These are phyloP conservation scores for Scedosporium apiospermum DNA, from an alignment of 2,329 filamentous ascomycete genomes.

Conservation along the genomic window DNA sequence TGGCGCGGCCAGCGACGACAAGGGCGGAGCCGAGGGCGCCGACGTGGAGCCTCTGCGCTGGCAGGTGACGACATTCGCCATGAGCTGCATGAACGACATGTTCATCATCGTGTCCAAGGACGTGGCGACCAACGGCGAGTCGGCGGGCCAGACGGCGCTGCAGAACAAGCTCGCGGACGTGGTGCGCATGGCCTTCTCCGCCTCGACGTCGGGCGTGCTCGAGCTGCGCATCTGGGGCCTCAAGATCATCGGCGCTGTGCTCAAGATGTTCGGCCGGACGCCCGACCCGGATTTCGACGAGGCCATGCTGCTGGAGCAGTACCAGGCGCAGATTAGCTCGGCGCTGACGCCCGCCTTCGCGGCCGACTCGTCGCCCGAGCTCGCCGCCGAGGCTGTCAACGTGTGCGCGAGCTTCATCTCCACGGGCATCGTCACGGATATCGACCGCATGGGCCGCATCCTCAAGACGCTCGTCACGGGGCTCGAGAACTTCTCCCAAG, in stretches of 20 bases:
- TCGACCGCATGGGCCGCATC: slow-evolving; percentile 98
- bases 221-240: slow-evolving; percentile 84
- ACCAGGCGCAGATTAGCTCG: slow-evolving; percentile 96
- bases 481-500: slow-evolving; percentile 81
- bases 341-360: slow-evolving; percentile 94
- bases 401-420: slow-evolving; percentile 98
- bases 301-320: slow-evolving; percentile 91
- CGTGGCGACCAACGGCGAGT: slow-evolving; percentile 67
- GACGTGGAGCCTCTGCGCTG: slow-evolving; percentile 78
- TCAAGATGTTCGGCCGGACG: slow-evolving; percentile 93
- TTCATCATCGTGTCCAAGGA: slow-evolving; percentile 64
- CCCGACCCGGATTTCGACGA: slow-evolving; percentile 97
- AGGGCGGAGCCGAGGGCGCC: slow-evolving; percentile 26
- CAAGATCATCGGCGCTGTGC: slow-evolving; percentile 84
- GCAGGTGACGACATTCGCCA: slow-evolving; percentile 92
- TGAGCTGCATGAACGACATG: slow-evolving; percentile 78
- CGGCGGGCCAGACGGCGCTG: slow-evolving; percentile 65
- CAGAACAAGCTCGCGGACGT: slow-evolving; percentile 84
- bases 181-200: slow-evolving; percentile 93
- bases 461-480: slow-evolving; percentile 86
- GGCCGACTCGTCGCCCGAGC: slow-evolving; percentile 86
- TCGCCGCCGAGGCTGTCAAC: slow-evolving; percentile 91
- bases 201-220: slow-evolving; percentile 86
- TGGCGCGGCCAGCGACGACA: slow-evolving; percentile 49
- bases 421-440: slow-evolving; percentile 92